A percentile compares a stretch with the other conserved stretches of the same genome.
Conservation (phyloP, 1,139 yeast species). For the Pichia sp. region DNA sequence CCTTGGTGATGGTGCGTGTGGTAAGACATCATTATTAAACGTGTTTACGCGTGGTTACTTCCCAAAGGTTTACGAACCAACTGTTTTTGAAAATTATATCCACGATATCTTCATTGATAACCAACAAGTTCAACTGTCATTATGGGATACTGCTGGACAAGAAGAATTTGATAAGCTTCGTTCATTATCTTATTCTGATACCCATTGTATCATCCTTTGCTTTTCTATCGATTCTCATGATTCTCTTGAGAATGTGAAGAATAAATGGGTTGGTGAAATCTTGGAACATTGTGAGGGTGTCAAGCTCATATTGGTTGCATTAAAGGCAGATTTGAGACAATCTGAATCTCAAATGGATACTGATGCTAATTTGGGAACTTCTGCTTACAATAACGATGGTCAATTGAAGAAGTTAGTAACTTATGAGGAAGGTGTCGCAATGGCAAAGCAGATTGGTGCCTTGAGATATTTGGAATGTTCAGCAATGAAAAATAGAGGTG, state of each 20-base stretch:
- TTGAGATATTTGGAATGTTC: slow-evolving; percentile 86
- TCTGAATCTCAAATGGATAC: slow-evolving; percentile 26
- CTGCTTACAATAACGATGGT: slow-evolving; percentile 23
- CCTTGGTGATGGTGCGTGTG: slow-evolving; percentile 97
- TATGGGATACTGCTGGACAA: slow-evolving; percentile 99
- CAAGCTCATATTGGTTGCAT: slow-evolving; percentile 84
- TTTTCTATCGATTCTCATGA: slow-evolving; percentile 92
- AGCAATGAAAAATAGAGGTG: slow-evolving; percentile 91
- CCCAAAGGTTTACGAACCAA: slow-evolving; percentile 98
- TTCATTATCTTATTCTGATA: slow-evolving; percentile 85
- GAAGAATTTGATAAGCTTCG: slow-evolving; percentile 94
- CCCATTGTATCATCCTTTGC: slow-evolving; percentile 95
- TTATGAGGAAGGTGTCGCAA: slow-evolving; percentile 76
- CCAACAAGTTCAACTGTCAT: slow-evolving; percentile 81
- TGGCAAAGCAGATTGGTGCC: slow-evolving; percentile 84
- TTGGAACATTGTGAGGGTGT: slow-evolving; percentile 97
- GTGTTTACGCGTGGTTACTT: slow-evolving; percentile 97
- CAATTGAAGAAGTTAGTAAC: slow-evolving; percentile 51
- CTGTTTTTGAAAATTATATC: slow-evolving; percentile 95
- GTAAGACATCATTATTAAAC: slow-evolving; percentile 81
- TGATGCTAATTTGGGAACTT: slow-evolving; percentile 14
- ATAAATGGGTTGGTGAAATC: slow-evolving; percentile 95
- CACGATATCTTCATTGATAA: slow-evolving; percentile 97
- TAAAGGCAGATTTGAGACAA: slow-evolving; percentile 86
- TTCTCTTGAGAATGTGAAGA: slow-evolving; percentile 88